Conservation (phyloP, 2,329 filamentous ascomycete species). For the Aspergillus fumigatiaffinis region DNA sequence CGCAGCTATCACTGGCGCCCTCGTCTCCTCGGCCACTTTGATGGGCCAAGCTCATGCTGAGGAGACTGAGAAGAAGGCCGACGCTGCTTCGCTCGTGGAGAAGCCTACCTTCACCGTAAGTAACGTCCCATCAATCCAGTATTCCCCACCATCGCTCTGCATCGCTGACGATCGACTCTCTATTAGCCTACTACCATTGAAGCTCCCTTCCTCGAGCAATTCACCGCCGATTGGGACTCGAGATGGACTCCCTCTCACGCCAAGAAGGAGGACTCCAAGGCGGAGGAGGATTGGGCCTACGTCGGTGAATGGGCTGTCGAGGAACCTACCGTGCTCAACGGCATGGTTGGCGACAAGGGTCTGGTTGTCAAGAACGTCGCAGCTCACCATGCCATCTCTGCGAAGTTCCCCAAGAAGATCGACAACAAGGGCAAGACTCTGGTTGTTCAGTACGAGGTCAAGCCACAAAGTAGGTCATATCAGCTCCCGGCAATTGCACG, state of each 20-base stretch:
- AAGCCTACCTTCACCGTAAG: slow-evolving; percentile 86
- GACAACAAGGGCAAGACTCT: slow-evolving; percentile 97
- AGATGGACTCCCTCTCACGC: slow-evolving; percentile 94
- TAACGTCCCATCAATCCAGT: slow-evolving; percentile 19
- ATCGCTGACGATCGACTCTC: slow-evolving; percentile 10
- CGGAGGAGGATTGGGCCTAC: slow-evolving; percentile 91
- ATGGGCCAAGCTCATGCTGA: slow-evolving; percentile 63
- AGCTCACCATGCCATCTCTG: slow-evolving; percentile 97
- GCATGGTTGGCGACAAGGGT: slow-evolving; percentile 91
- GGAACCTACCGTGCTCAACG: slow-evolving; percentile 85
- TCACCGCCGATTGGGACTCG: slow-evolving; percentile 91
- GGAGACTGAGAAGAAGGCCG: slow-evolving; percentile 58
- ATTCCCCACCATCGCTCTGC: slow-evolving; percentile 4
- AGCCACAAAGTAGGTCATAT: slow-evolving; percentile 79
- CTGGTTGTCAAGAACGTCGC: slow-evolving; percentile 97
- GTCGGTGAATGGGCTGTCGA: slow-evolving; percentile 96
- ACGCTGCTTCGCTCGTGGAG: slow-evolving; percentile 55
- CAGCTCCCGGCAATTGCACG: neutral
- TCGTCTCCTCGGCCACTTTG: slow-evolving; percentile 68
- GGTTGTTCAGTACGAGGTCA: slow-evolving; percentile 98
- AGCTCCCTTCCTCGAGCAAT: slow-evolving; percentile 96
- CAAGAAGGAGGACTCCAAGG: slow-evolving; percentile 85
- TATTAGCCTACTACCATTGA: slow-evolving; percentile 78
- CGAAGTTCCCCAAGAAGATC: slow-evolving; percentile 95
- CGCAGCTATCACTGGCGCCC: slow-evolving; percentile 66